Conservation (phyloP, 768 basidiomycete genomes). For the Lenzites betulinus region DNA sequence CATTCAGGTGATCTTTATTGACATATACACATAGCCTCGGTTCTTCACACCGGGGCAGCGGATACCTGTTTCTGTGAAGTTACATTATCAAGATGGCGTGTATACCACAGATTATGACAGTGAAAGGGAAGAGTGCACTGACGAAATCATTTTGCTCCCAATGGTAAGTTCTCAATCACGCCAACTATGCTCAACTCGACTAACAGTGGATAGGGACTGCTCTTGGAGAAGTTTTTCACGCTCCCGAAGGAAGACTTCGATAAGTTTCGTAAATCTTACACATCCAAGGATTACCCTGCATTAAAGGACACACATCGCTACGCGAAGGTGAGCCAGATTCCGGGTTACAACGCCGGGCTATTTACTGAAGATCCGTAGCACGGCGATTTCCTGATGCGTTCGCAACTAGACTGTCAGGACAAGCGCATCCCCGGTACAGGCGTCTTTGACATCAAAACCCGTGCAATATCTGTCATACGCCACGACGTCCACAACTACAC, state of each 20-base stretch:
- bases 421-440: conserved; percentile 81
- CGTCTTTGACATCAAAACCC: conserved; percentile 95
- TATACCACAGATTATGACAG: conserved; percentile 66
- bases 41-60: conserved; percentile 77
- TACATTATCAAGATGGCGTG: conserved; percentile 65
- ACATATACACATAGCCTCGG: conserved; percentile 2
- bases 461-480: conserved; percentile 82
- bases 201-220: conserved; percentile 60
- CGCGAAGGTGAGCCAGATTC: conserved; percentile 57
- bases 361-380: conserved; percentile 39
- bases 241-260: conserved; percentile 63
- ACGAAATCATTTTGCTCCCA: conserved; percentile 70
- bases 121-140: conserved; percentile 45
- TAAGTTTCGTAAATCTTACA: conserved; percentile 44
- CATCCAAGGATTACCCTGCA: neutral
- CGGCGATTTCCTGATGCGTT: conserved; percentile 81
- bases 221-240: conserved; percentile 89
- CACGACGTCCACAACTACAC: conserved; percentile 83
- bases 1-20: neutral
- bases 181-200: neutral
- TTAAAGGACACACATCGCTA: conserved; percentile 81
- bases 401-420: conserved; percentile 91
- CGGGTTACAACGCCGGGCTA: neutral
- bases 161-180: conserved; percentile 37
- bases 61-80: conserved; percentile 68